A percentile compares a stretch with the other conserved stretches of the same genome.
Conservation (phyloP, 345 rosid species). For the Pseudoturritis turrita region DNA sequence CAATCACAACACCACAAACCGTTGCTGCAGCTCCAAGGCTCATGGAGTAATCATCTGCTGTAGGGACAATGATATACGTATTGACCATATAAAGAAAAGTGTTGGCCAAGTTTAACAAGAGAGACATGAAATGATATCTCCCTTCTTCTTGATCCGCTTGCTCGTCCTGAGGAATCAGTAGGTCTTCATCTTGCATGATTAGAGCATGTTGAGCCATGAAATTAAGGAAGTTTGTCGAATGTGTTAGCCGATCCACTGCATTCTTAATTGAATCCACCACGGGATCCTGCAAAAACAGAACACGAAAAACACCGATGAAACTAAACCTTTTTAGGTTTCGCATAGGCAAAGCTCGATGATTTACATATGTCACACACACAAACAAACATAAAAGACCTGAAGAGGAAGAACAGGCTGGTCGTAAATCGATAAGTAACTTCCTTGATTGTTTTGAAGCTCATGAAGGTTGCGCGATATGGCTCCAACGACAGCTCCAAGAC, state of each 20-base stretch:
- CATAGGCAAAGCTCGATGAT: neutral
- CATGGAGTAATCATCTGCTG: constrained; percentile 86
- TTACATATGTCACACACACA: neutral
- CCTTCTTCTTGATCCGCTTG: constrained; percentile 46
- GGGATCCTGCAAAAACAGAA: constrained; percentile 54
- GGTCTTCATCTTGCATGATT: constrained; percentile 84
- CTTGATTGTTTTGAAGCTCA: constrained; percentile 86
- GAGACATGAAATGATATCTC: constrained; percentile 84
- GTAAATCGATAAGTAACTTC: constrained; percentile 89
- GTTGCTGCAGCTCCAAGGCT: constrained; percentile 96
- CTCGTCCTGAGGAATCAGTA: constrained; percentile 65
- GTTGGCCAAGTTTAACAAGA: constrained; percentile 70
- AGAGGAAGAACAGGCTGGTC: constrained; percentile 77
- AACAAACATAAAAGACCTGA: constrained; percentile 67
- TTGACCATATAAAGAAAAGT: constrained; percentile 95
- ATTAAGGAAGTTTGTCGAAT: constrained; percentile 84
- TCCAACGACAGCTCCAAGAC: constrained; percentile 95
- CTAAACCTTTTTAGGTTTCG: neutral
- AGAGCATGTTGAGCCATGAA: constrained; percentile 95
- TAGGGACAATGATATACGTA: constrained; percentile 86
- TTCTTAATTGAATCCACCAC: constrained; percentile 77
- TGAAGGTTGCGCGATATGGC: constrained; percentile 96
- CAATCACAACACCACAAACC: constrained; percentile 93
- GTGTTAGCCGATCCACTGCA: constrained; percentile 79
- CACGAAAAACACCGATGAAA: neutral